Conservation (phyloP, 1,139 yeast species). For the Candida gigantensis region DNA sequence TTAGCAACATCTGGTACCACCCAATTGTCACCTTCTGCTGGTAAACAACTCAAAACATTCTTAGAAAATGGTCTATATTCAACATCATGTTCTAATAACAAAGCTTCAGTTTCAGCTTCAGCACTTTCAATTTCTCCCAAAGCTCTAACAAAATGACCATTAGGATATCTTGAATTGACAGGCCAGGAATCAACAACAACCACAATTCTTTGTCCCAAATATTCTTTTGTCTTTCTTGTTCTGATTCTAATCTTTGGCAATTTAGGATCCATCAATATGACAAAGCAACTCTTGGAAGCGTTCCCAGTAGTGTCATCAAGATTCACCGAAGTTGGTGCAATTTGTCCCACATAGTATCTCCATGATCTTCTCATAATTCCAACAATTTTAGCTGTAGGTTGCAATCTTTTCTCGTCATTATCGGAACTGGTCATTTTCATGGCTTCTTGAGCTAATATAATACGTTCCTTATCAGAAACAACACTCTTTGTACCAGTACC, state of each 20-base stretch:
- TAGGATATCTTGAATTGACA: slow-evolving; percentile 77
- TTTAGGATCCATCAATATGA: slow-evolving; percentile 83
- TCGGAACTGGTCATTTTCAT: slow-evolving; percentile 48
- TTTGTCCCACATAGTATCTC: slow-evolving; percentile 95
- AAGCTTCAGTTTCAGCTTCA: slow-evolving; percentile 95
- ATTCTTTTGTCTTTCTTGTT: slow-evolving; percentile 81
- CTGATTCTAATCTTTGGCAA: slow-evolving; percentile 85
- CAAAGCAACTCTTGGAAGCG: slow-evolving; percentile 78
- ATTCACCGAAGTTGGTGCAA: slow-evolving; percentile 76
- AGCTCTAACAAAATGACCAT: slow-evolving; percentile 90
- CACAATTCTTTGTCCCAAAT: slow-evolving; percentile 85
- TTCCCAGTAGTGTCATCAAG: slow-evolving; percentile 50
- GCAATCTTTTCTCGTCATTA: slow-evolving; percentile 48
- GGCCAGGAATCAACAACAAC: slow-evolving; percentile 95
- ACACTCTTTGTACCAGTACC: slow-evolving; percentile 26
- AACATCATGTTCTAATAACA: slow-evolving; percentile 90
- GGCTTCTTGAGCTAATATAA: slow-evolving; percentile 77
- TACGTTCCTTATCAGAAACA: slow-evolving; percentile 75
- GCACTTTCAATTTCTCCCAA: slow-evolving; percentile 90
- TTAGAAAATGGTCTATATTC: slow-evolving; percentile 95
- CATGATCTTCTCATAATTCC: slow-evolving; percentile 89
- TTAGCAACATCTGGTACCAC: slow-evolving; percentile 68
- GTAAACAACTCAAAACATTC: slow-evolving; percentile 88
- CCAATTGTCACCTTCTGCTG: slow-evolving; percentile 93
- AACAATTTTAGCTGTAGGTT: slow-evolving; percentile 91